Evolutionary conservation across 768 basidiomycete species (phyloP).

Genomic region (Tricholoma hemisulphureum): DNA sequence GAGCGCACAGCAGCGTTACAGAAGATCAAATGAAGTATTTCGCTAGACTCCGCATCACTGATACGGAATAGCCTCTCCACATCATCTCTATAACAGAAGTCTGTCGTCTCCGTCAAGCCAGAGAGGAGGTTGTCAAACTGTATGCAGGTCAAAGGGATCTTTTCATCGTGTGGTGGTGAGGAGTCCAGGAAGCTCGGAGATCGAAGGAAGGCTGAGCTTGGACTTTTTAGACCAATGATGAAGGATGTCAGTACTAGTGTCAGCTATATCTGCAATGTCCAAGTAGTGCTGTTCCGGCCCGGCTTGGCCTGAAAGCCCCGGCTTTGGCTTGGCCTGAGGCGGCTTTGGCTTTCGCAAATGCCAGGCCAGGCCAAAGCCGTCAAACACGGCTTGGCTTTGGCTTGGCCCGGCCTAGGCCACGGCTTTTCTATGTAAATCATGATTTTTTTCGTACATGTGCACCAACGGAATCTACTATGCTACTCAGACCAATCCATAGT

Average conservation of each 20-base stretch:
- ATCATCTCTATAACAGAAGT: not conserved
- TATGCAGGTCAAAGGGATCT: not conserved
- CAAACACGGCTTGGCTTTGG: too few relatives aligned
- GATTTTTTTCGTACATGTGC: too few relatives aligned
- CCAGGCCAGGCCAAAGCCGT: too few relatives aligned
- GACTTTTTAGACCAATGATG: not conserved
- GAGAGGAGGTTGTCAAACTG: not conserved
- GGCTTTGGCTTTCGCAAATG: too few relatives aligned
- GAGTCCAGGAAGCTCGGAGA: not conserved
- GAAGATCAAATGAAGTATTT: not conserved
- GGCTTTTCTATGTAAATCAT: too few relatives aligned
- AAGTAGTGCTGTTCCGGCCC: too few relatives aligned
- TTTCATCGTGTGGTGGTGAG: not conserved
- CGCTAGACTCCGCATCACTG: not conserved
- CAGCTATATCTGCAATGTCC: not conserved
- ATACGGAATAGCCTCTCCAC: not conserved
- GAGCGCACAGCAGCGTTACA: not conserved
- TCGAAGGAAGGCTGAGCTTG: not conserved
- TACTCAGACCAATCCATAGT: too few relatives aligned
- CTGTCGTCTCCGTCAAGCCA: not conserved
- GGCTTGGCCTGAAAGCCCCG: too few relatives aligned
- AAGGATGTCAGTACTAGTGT: not conserved
- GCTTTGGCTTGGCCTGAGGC: too few relatives aligned
- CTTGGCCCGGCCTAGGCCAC: too few relatives aligned
- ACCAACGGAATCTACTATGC: too few relatives aligned